These are phyloP conservation scores for Penstemon newberryi DNA, from an alignment of 257 asterid genomes.

Conservation along the genomic window DNA sequence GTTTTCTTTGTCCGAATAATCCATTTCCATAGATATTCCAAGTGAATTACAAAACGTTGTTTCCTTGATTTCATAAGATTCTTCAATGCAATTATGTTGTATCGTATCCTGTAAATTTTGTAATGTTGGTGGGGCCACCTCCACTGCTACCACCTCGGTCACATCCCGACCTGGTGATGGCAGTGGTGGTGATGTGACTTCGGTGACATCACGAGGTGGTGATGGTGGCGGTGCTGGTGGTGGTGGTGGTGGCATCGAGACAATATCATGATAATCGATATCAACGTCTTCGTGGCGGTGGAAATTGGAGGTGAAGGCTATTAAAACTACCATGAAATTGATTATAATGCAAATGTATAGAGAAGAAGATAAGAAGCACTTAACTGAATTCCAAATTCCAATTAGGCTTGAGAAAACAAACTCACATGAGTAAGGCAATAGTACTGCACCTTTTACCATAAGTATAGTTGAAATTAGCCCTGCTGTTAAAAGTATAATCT, in stretches of 20 bases:
- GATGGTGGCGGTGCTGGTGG: conserved; percentile 21
- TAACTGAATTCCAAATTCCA: conserved; percentile 32
- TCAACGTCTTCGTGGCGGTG: conserved; percentile 23
- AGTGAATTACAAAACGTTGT: too few relatives aligned
- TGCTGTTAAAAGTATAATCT: conserved; percentile 45
- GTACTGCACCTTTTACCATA: conserved; percentile 38
- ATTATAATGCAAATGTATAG: conserved; percentile 35
- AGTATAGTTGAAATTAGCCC: conserved; percentile 42
- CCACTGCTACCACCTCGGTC: too few relatives aligned
- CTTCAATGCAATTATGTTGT: too few relatives aligned
- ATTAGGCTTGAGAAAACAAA: conserved; percentile 31
- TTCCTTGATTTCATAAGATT: too few relatives aligned
- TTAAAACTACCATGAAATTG: conserved; percentile 43
- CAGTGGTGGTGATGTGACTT: conserved; percentile 2
- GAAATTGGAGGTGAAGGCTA: conserved; percentile 39
- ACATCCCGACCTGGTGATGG: neutral
- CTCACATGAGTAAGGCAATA: conserved; percentile 26
- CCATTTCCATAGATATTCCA: too few relatives aligned
- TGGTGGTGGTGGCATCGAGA: conserved; percentile 20
- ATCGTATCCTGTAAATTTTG: too few relatives aligned
- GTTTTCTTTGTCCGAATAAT: neutral
- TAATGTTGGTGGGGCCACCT: too few relatives aligned
- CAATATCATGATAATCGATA: conserved; percentile 14
- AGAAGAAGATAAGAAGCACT: conserved; percentile 44
- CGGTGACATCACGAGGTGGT: neutral